Evolutionary conservation across 257 asterid species (phyloP).

Genomic region (Verbena officinalis): DNA sequence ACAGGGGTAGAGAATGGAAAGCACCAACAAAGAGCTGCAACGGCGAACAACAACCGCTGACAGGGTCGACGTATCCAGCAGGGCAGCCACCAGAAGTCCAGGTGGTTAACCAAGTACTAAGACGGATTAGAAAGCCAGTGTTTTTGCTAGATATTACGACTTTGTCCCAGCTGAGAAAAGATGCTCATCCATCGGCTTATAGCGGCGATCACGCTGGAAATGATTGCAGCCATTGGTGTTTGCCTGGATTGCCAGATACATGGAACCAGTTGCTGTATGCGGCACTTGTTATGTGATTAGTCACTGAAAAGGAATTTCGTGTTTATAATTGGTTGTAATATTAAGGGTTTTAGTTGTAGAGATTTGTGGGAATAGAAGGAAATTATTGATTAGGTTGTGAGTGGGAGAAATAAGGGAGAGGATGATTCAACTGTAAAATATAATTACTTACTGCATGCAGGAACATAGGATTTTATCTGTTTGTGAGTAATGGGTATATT

Average conservation of each 20-base stretch:
- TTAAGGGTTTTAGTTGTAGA: slow-evolving; percentile 8
- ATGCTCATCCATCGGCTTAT: slow-evolving; percentile 76
- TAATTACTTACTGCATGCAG: slow-evolving; percentile 25
- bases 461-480: slow-evolving; percentile 11
- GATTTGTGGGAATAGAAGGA: slow-evolving; percentile 25
- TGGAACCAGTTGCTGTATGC: slow-evolving; percentile 84
- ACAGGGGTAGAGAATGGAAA: slow-evolving; percentile 68
- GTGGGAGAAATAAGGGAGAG: slow-evolving; percentile 33
- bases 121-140: slow-evolving; percentile 48
- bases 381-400: slow-evolving; percentile 30
- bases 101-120: slow-evolving; percentile 53
- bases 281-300: slow-evolving; percentile 51
- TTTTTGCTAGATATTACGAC: slow-evolving; percentile 62
- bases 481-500: slow-evolving; percentile 2
- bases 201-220: slow-evolving; percentile 53
- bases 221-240: slow-evolving; percentile 91
- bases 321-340: slow-evolving; percentile 24
- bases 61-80: slow-evolving; percentile 62
- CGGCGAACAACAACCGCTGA: slow-evolving; percentile 56
- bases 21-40: slow-evolving; percentile 52
- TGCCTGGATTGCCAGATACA: slow-evolving; percentile 84
- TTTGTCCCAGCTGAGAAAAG: slow-evolving; percentile 72
- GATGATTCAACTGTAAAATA: slow-evolving; percentile 40
- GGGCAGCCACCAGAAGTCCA: slow-evolving; percentile 56
- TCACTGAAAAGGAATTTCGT: not conserved